A percentile compares a stretch with the other conserved stretches of the same genome.
Evolutionary conservation across 306 rosid species (phyloP).

Genomic region (Corylus heterophylla): DNA sequence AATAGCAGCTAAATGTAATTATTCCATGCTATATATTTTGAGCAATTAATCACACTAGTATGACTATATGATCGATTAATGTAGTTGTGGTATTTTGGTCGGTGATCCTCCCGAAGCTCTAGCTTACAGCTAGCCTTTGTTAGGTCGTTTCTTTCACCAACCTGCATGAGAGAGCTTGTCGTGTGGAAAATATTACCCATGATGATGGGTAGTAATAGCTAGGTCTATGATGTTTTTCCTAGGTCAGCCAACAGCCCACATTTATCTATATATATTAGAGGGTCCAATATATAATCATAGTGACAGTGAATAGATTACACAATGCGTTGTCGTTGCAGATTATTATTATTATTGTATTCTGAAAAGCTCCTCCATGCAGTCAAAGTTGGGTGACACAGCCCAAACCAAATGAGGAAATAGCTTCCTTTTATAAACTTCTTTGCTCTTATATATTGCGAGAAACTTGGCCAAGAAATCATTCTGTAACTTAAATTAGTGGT

Average conservation of each 20-base stretch:
- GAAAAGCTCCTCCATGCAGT: neutral
- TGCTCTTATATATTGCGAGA: neutral
- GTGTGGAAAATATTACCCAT: conserved; percentile 8
- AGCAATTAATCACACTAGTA: neutral
- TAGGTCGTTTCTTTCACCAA: conserved; percentile 32
- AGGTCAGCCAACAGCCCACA: neutral
- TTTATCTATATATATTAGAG: neutral
- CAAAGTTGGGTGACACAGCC: conserved; percentile 7
- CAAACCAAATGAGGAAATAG: neutral
- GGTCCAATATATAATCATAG: too few species aligned
- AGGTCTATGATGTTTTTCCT: neutral
- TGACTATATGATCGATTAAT: neutral
- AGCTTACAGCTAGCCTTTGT: conserved; percentile 8
- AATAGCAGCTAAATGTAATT: neutral
- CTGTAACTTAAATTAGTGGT: neutral
- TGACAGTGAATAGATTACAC: neutral
- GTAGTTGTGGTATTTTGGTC: neutral
- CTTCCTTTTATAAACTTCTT: neutral
- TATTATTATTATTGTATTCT: neutral
- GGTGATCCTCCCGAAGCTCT: neutral
- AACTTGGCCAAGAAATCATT: neutral
- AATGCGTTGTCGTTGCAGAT: neutral
- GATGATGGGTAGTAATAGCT: neutral
- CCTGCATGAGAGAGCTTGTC: conserved; percentile 3
- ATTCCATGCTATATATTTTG: neutral